Conservation (phyloP, 2,329 filamentous ascomycete species). For the Epichloe festucae region DNA sequence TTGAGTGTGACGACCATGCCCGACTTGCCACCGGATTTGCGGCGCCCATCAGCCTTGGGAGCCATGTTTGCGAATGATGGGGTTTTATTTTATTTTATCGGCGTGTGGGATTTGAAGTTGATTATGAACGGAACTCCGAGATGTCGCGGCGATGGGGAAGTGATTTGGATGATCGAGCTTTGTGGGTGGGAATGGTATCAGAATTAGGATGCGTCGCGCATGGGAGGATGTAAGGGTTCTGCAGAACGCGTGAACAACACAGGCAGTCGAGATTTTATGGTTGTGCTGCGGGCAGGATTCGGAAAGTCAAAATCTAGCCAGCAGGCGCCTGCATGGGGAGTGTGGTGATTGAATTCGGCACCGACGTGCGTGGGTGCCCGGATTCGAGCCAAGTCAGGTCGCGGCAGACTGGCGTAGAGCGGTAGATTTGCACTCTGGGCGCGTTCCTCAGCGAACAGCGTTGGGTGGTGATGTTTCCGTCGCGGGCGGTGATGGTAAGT, state of each 20-base stretch:
- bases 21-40: conserved; percentile 25
- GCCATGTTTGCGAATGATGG: conserved; percentile 17
- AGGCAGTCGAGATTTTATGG: neutral
- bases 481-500: conserved; percentile 15
- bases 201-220: neutral
- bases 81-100: neutral
- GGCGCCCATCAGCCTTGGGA: conserved; percentile 22
- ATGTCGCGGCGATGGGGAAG: neutral
- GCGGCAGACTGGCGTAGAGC: conserved; percentile 17
- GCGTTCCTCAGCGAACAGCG: conserved; percentile 2
- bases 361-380: conserved; percentile 2
- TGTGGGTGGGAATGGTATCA: neutral
- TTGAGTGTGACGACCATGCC: conserved; percentile 37
- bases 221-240: neutral
- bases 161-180: neutral
- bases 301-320: neutral
- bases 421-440: conserved; percentile 5
- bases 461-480: conserved; percentile 14
- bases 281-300: neutral
- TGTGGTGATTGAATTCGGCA: conserved; percentile 11
- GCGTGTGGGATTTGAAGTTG: conserved; percentile 6
- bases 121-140: neutral
- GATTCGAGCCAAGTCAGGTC: conserved; percentile 15
- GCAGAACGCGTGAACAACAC: neutral
- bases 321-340: conserved; percentile 9